Base-by-base conservation (phyloP, 305 asterid genomes). In the Caryopteris hybrid region DNA sequence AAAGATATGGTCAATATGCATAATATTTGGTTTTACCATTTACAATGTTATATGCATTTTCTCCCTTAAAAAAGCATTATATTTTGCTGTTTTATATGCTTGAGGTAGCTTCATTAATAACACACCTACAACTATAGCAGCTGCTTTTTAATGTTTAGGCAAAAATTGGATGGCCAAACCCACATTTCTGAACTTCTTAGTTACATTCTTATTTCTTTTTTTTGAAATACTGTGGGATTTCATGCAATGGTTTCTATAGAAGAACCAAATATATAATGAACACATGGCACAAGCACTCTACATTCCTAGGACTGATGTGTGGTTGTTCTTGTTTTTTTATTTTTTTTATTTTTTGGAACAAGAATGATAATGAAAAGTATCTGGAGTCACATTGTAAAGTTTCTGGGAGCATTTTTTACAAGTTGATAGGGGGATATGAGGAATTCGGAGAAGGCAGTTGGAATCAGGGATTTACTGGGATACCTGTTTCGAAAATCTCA, bases 1-100 rank as follows among this genome's bases (percentile, higher is more conserved):
- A 65, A 46, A 50, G 21, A 58, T 76, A 46, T 50, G 59, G 63
- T 42, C 60, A 42, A 29, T 67, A 58, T 65, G 65, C 64, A 45
- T 59, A 34, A 23, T 14, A 12, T 20, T 56, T 53, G 46, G 52
- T 50, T 66, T 23, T 39, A 12, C 52, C 48, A 41, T 25, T 27
- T 62, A 48, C 39, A 8, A 36, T 57, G 42, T 61, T 61, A 21
- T 55, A 16, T 63, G 10, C 46, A 63, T 36, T 48, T 46, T 16
- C 38, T 29, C 53, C 21, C n/a, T 47, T 47, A 23, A 5, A 6
- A 39, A 27, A 70, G 31, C 29, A 16, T 12, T 21, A 20, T 2
- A 51, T 14, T 69, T 6, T 16, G 31, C 55, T 52, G 11, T 60
- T 27, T 38, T 34, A 5, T 5, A 38, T 27, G 45, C 62, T 58